Percentiles rank a stretch among this genome's conserved stretches.
These are phyloP conservation scores for Vaccinium darrowii DNA, from an alignment of 148 eudicot species.

Conservation along the genomic window DNA sequence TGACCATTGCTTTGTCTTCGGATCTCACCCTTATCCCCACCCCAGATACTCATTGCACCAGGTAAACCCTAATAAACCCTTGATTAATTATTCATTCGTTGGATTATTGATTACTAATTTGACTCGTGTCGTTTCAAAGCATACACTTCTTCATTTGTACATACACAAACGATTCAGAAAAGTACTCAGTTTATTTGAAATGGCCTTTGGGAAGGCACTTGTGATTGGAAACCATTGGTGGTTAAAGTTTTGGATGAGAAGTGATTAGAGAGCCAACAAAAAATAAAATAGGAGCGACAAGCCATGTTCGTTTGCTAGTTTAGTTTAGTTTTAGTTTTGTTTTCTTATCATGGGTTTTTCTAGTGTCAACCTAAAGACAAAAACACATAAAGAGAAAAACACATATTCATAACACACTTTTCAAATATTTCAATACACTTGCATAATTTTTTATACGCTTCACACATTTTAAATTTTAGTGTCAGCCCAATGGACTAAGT, in stretches of 20 bases:
- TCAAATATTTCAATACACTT: too few relatives aligned
- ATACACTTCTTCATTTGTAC: background rate
- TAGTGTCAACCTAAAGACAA: too few relatives aligned
- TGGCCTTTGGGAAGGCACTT: background rate
- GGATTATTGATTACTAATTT: background rate
- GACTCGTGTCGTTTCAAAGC: background rate
- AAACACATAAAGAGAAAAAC: too few relatives aligned
- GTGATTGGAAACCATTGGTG: background rate
- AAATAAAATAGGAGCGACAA: too few relatives aligned
- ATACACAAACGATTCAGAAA: background rate
- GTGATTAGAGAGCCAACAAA: background rate
- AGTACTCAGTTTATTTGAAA: background rate
- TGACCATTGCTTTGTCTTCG: conserved; percentile 10
- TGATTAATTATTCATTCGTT: background rate
- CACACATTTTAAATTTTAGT: too few relatives aligned
- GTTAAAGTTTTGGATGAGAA: background rate
- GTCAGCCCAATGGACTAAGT: too few relatives aligned
- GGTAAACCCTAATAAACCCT: conserved; percentile 9
- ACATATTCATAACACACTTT: too few relatives aligned
- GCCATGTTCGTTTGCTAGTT: too few relatives aligned
- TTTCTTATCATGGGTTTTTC: too few relatives aligned
- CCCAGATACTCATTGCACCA: conserved; percentile 20
- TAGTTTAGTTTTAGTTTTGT: too few relatives aligned
- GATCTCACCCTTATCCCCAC: conserved; percentile 23
- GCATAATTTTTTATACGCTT: too few relatives aligned